These are phyloP conservation scores for Aspergillaceae sp. DNA, from an alignment of 2,329 filamentous ascomycete genomes.

Conservation along the genomic window DNA sequence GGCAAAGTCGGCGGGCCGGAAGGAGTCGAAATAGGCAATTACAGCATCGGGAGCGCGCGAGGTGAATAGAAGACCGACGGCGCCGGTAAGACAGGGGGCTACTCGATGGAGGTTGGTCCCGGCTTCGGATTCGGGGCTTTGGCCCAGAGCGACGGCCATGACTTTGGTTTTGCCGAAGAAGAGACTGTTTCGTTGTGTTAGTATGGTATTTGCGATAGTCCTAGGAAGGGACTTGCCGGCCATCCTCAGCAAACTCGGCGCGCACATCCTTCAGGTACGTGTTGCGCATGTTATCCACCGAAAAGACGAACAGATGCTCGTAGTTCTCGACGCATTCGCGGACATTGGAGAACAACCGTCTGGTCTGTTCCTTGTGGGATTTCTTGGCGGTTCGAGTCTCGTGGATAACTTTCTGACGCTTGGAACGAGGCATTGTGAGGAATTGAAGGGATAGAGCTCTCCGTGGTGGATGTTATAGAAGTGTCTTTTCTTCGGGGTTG, in stretches of 20 bases:
- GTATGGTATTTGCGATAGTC: background rate
- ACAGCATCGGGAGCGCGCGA: constrained; percentile 63
- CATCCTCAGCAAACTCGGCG: constrained; percentile 65
- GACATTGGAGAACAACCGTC: constrained; percentile 79
- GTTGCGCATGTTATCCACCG: constrained; percentile 96
- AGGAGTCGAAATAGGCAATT: constrained; percentile 61
- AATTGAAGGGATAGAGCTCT: background rate
- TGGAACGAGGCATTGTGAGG: constrained; percentile 82
- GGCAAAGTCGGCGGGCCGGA: constrained; percentile 77
- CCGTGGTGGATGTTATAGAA: no score
- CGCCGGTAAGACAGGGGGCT: constrained; percentile 61
- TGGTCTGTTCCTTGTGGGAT: constrained; percentile 76
- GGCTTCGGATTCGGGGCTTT: constrained; percentile 66
- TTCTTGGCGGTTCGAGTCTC: constrained; percentile 90
- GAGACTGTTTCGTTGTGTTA: constrained; percentile 47
- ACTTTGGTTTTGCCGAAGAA: constrained; percentile 99
- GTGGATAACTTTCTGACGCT: constrained; percentile 80
- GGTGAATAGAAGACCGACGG: constrained; percentile 85
- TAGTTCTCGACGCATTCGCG: constrained; percentile 77
- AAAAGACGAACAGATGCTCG: constrained; percentile 87
- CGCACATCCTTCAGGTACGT: constrained; percentile 88
- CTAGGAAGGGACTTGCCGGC: constrained; percentile 51
- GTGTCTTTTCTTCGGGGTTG: background rate
- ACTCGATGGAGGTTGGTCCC: constrained; percentile 69
- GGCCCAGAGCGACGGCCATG: constrained; percentile 90